Percentiles rank a stretch among this genome's conserved stretches.
phyloP scores from a whole-genome alignment of 2,329 filamentous ascomycete genomes.

The Hymenoscyphus infarciens region DNA sequence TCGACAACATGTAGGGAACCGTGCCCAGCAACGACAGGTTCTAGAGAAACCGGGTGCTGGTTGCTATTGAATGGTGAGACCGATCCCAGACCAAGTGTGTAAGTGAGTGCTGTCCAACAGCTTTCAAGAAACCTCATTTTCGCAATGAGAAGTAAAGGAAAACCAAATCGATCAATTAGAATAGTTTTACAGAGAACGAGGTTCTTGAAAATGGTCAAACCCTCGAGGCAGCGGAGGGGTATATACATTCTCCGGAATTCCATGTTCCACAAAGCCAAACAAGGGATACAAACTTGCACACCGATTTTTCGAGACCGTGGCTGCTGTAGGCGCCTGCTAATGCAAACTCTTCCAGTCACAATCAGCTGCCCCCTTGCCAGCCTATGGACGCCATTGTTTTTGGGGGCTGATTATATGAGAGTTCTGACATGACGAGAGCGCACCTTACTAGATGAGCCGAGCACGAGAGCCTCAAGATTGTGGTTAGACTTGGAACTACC shows the following conservation, averaged over 20 bases:
- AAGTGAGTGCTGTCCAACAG: conserved; percentile 2
- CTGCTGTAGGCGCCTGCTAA: not conserved
- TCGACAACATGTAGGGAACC: not conserved
- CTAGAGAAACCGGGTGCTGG: conserved; percentile 4
- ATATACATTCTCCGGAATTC: not conserved
- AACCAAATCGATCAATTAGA: not conserved
- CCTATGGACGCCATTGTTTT: not conserved
- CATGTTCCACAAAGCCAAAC: not conserved
- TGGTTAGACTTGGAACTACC: not conserved
- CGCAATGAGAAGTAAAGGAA: not conserved
- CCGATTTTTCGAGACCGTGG: not conserved
- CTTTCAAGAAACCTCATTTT: conserved; percentile 7
- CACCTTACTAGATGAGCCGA: not conserved
- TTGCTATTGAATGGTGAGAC: conserved; percentile 2
- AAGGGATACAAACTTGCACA: not conserved
- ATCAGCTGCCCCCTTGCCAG: not conserved
- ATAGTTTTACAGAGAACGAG: not conserved
- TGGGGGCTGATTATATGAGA: not conserved
- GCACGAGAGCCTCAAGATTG: not conserved
- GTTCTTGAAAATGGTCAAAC: not conserved
- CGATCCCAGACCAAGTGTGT: not conserved
- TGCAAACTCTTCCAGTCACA: not conserved
- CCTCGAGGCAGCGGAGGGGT: not conserved
- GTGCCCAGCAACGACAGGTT: not conserved
- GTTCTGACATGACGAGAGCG: not conserved